Percentiles rank a stretch among this genome's conserved stretches.
These are phyloP conservation scores for Funneliformis geosporum DNA, from an alignment of 192 early-diverging fungal genomes.

Conservation along the genomic window DNA sequence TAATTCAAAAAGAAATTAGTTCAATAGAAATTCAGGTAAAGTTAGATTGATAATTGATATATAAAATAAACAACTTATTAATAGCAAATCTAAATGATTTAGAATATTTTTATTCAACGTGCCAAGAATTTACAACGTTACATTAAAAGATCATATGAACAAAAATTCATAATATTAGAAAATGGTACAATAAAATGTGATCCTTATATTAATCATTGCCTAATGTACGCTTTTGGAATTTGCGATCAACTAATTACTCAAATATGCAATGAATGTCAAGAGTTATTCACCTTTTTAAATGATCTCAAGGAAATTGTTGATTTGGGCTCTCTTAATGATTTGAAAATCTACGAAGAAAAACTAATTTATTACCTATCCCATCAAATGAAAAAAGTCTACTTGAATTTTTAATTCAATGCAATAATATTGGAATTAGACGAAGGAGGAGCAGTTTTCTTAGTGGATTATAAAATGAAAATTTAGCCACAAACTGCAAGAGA, in stretches of 20 bases:
- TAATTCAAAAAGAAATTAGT: no score
- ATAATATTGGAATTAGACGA: neutral
- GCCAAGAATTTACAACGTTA: no score
- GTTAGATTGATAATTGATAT: no score
- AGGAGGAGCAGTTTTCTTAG: neutral
- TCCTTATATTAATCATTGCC: no score
- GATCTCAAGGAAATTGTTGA: neutral
- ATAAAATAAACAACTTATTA: no score
- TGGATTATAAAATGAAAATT: conserved; percentile 4
- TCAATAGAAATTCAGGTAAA: no score
- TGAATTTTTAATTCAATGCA: neutral
- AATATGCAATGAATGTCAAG: neutral
- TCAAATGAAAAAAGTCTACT: neutral
- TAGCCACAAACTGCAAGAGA: neutral
- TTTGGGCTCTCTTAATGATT: neutral
- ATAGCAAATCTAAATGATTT: no score
- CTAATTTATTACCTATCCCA: neutral
- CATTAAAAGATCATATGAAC: no score
- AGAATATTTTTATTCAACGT: no score
- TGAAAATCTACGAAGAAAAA: neutral
- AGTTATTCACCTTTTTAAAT: neutral
- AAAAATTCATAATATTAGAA: no score
- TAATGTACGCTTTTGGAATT: neutral
- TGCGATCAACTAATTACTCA: neutral
- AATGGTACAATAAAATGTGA: no score